Conservation (phyloP, 805 yeast species). For the Candida pseudoglaebosa region DNA sequence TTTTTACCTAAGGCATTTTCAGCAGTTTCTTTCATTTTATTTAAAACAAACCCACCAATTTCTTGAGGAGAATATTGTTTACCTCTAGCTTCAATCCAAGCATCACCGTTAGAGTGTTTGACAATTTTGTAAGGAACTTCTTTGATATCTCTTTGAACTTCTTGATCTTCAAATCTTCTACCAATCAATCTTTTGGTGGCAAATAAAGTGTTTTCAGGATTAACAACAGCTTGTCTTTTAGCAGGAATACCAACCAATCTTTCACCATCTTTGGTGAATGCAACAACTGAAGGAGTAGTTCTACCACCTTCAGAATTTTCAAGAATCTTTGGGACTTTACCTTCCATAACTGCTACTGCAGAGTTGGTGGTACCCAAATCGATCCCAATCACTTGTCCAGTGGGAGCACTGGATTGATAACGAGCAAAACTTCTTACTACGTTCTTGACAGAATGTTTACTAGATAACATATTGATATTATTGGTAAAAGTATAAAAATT, state of each 20-base stretch:
- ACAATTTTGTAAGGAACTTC: conserved; percentile 89
- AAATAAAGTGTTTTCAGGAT: conserved; percentile 89
- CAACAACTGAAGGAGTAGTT: conserved; percentile 90
- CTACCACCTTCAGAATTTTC: conserved; percentile 77
- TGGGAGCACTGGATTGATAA: conserved; percentile 28
- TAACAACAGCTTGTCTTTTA: conserved; percentile 92
- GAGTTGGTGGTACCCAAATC: conserved; percentile 89
- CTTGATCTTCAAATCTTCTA: conserved; percentile 82
- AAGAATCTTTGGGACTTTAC: conserved; percentile 68
- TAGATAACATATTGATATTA: conserved; percentile 37
- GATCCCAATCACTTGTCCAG: conserved; percentile 71
- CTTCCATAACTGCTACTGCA: conserved; percentile 83
- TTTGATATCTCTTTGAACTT: conserved; percentile 84
- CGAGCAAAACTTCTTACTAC: conserved; percentile 29
- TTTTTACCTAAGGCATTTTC: conserved; percentile 86
- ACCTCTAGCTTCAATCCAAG: conserved; percentile 92
- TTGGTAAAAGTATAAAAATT: too few relatives aligned
- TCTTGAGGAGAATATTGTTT: conserved; percentile 90
- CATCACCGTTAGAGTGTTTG: conserved; percentile 90
- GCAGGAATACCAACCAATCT: conserved; percentile 93
- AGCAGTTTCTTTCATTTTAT: conserved; percentile 98
- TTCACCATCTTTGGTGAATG: conserved; percentile 88
- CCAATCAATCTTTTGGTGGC: conserved; percentile 96
- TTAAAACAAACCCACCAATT: conserved; percentile 87
- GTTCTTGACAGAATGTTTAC: conserved; percentile 37